Evolutionary conservation across 164 flowering plant genomes (phyloP).

Genomic region (Nymphaea thermarum): DNA sequence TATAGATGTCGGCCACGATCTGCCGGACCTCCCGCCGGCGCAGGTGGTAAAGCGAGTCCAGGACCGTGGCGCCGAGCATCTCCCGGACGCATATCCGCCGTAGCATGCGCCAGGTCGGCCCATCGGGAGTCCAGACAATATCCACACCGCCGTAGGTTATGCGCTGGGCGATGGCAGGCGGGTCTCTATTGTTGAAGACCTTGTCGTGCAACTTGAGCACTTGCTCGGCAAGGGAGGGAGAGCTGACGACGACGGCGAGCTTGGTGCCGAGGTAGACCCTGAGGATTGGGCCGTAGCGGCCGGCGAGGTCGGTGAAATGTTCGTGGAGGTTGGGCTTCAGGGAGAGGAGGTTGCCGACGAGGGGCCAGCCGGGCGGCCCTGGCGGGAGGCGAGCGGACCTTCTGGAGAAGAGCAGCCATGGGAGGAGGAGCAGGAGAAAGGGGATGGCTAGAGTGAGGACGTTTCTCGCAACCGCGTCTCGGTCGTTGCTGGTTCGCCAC

Average conservation of each 20-base stretch:
- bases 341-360: slow-evolving; percentile 37
- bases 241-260: slow-evolving; percentile 24
- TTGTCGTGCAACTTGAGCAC: slow-evolving; percentile 33
- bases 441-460: no score
- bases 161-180: slow-evolving; percentile 16
- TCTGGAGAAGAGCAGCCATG: background rate
- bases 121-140: slow-evolving; percentile 29
- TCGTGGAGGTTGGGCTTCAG: slow-evolving; percentile 34
- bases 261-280: slow-evolving; percentile 29
- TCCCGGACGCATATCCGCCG: slow-evolving; percentile 32
- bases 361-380: slow-evolving; percentile 39
- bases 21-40: slow-evolving; percentile 24
- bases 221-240: slow-evolving; percentile 25
- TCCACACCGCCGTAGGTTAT: slow-evolving; percentile 29
- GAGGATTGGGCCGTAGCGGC: slow-evolving; percentile 29
- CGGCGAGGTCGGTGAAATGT: slow-evolving; percentile 20
- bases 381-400: slow-evolving; percentile 28
- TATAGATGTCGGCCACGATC: slow-evolving; percentile 13
- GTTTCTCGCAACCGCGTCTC: no score
- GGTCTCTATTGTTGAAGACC: slow-evolving; percentile 35
- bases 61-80: slow-evolving; percentile 20
- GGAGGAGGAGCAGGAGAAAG: no score
- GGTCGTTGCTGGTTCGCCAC: no score
- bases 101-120: slow-evolving; percentile 33
- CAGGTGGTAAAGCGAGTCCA: slow-evolving; percentile 24